Evolutionary conservation across 1,284 basidiomycete genomes (phyloP).

Genomic region (Naganishia cerealis): DNA sequence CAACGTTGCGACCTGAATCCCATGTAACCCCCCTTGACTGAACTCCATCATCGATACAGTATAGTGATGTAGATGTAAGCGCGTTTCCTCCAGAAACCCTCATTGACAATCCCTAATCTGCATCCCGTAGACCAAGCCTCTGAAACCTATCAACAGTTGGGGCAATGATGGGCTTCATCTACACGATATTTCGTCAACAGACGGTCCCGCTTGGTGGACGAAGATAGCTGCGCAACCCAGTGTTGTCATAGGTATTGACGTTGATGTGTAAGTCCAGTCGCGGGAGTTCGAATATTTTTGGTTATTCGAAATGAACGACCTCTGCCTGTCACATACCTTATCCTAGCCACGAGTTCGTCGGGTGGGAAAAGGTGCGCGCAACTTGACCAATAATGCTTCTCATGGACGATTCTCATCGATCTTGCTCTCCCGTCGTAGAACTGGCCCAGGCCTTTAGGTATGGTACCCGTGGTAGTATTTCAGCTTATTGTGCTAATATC

Average conservation of each 20-base stretch:
- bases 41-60: slow-evolving; percentile 31
- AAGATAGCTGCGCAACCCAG: slow-evolving; percentile 42
- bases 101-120: not conserved
- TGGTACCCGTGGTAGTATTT: not conserved
- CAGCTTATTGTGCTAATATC: not conserved
- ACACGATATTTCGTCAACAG: slow-evolving; percentile 40
- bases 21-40: not conserved
- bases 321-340: not conserved
- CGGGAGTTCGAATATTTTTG: not conserved
- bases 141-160: slow-evolving; percentile 48
- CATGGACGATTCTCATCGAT: not conserved
- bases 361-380: slow-evolving; percentile 20
- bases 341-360: slow-evolving; percentile 13
- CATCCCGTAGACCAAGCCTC: slow-evolving; percentile 39
- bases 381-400: not conserved
- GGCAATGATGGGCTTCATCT: slow-evolving; percentile 40
- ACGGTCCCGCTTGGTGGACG: slow-evolving; percentile 39
- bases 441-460: slow-evolving; percentile 48
- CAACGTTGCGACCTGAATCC: not conserved
- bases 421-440: slow-evolving; percentile 35
- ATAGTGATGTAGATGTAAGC: slow-evolving; percentile 52
- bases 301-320: not conserved
- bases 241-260: slow-evolving; percentile 52
- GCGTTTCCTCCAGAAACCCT: not conserved
- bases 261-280: slow-evolving; percentile 44